Evolutionary conservation across 805 yeast species (phyloP).

Genomic region (Ogataea corticis): DNA sequence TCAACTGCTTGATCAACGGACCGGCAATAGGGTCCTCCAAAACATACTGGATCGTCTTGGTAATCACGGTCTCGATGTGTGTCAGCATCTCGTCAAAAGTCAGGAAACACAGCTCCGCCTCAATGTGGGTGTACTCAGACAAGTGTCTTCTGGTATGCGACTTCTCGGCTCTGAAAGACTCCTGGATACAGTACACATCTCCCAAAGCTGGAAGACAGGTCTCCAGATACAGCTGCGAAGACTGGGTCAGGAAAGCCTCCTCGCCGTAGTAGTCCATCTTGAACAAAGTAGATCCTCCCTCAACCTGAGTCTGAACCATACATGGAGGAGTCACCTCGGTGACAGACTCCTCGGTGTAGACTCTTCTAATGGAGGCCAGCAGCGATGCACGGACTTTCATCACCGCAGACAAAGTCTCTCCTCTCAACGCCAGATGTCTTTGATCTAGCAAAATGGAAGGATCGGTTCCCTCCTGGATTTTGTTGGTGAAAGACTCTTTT

Average conservation of each 20-base stretch:
- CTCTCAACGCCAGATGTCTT: constrained; percentile 95
- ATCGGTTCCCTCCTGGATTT: constrained; percentile 89
- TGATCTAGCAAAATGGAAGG: constrained; percentile 90
- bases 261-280: constrained; percentile 93
- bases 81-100: constrained; percentile 80
- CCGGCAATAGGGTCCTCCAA: constrained; percentile 91
- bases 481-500: constrained; percentile 92
- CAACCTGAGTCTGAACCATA: constrained; percentile 99
- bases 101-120: constrained; percentile 88
- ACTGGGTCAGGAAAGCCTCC: constrained; percentile 94
- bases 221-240: constrained; percentile 95
- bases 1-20: constrained; percentile 83
- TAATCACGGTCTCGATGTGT: constrained; percentile 81
- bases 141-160: constrained; percentile 98
- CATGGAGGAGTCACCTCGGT: constrained; percentile 98
- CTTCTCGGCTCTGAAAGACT: constrained; percentile 98
- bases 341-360: constrained; percentile 70
- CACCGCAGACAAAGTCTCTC: constrained; percentile 89
- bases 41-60: constrained; percentile 68
- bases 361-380: constrained; percentile 71
- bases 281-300: constrained; percentile 97
- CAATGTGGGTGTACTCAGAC: constrained; percentile 95
- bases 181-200: constrained; percentile 96
- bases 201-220: constrained; percentile 95
- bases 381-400: constrained; percentile 92